Conservation (phyloP, 2,329 filamentous ascomycete species). For the Botryosphaeria dothidea region DNA sequence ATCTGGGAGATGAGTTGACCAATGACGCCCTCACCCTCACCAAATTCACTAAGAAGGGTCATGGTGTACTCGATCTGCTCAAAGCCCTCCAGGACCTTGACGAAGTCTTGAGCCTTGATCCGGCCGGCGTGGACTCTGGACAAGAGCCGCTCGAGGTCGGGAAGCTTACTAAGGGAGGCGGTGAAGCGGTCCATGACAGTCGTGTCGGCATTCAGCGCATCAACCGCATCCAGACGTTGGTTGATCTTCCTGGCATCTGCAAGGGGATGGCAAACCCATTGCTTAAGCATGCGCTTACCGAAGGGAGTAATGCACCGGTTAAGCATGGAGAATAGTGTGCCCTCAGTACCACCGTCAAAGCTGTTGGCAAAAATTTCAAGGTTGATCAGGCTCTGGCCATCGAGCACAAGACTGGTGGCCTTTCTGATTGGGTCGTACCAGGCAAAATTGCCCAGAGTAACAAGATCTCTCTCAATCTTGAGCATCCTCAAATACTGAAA, state of each 20-base stretch:
- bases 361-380: constrained; percentile 96
- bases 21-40: constrained; percentile 78
- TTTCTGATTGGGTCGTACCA: constrained; percentile 94
- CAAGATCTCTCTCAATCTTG: constrained; percentile 83
- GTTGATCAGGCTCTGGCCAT: constrained; percentile 95
- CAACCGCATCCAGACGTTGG: constrained; percentile 89
- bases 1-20: constrained; percentile 80
- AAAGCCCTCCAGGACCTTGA: constrained; percentile 90
- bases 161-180: constrained; percentile 84
- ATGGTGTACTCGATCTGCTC: constrained; percentile 98
- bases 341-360: constrained; percentile 79
- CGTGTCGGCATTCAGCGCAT: constrained; percentile 82
- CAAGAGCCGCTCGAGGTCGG: constrained; percentile 89
- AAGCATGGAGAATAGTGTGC: constrained; percentile 85
- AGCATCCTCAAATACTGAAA: constrained; percentile 80
- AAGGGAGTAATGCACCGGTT: constrained; percentile 97
- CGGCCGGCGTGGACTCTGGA: constrained; percentile 90
- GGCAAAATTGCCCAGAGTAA: constrained; percentile 88
- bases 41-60: constrained; percentile 71
- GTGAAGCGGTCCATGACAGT: constrained; percentile 84
- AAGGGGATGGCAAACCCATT: constrained; percentile 96
- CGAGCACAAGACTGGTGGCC: constrained; percentile 82
- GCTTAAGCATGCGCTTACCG: constrained; percentile 90
- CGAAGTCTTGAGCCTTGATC: constrained; percentile 90
- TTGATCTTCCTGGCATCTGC: constrained; percentile 88